phyloP scores from a whole-genome alignment of 164 flowering plant genomes.

The Chimonanthus salicifolius region DNA sequence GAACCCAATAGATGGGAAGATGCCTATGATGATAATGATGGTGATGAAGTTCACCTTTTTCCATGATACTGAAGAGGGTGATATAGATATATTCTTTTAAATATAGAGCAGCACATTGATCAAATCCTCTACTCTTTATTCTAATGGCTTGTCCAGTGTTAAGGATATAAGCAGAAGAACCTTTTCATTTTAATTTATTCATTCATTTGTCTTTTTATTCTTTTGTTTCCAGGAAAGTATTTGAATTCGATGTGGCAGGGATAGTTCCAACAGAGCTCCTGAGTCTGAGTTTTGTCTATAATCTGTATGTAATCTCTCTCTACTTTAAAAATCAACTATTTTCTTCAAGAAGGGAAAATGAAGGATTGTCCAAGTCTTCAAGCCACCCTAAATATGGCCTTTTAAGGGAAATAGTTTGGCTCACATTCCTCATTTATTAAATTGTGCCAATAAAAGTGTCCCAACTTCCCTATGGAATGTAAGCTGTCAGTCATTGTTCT shows the following conservation, averaged over 20 bases:
- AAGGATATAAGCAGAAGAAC: background rate
- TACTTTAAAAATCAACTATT: background rate
- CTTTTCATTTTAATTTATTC: background rate
- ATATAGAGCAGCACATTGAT: background rate
- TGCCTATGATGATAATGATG: too few species aligned
- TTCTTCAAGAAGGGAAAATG: background rate
- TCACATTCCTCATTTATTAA: too few species aligned
- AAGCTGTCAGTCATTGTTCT: background rate
- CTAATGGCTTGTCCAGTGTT: background rate
- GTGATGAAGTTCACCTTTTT: too few species aligned
- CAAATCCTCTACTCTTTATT: too few species aligned
- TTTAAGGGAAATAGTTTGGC: background rate
- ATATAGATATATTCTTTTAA: too few species aligned
- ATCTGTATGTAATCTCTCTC: constrained; percentile 6
- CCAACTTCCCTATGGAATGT: background rate
- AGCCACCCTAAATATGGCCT: background rate
- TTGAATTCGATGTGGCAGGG: constrained; percentile 10
- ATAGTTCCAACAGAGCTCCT: constrained; percentile 13
- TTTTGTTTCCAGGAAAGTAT: constrained; percentile 11
- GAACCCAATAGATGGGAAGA: too few species aligned
- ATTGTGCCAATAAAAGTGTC: background rate
- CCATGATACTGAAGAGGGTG: too few species aligned
- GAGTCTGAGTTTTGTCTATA: constrained; percentile 11
- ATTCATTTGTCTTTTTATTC: background rate
- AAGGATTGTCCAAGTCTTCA: background rate